Base-by-base conservation (phyloP, 148 eudicot genomes). In the Linanthus parryae region DNA sequence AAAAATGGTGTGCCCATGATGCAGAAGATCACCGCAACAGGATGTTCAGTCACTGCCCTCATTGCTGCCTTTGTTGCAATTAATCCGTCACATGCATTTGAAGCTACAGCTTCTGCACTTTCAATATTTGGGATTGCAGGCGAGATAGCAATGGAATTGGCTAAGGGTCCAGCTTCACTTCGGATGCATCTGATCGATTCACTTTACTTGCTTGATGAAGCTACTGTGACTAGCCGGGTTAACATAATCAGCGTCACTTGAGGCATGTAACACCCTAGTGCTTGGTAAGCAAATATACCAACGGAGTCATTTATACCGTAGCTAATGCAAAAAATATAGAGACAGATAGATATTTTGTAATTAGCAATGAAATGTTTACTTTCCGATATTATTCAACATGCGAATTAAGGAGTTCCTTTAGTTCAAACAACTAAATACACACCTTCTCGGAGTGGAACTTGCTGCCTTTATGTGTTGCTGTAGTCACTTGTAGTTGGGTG, bases 91-190 rank as follows among this genome's bases (percentile, higher is more conserved):
- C 70, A 56, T 44, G 79, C 81, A 16, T 72, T 92, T 48, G 90
- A 87, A 72, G 98, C 98, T 36, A 79, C 94, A 4, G 74, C 73
- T 38, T 60, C 94, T 28, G 96, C 98, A 23, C 37, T 87, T 18
- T 79, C 88, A 19, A 54, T 92, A 14, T 87, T 81, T 64, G 94
- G 96, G 26, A 39, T 87, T 21, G 89, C 95, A 22, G 77, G 81
- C 61, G 96, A 87, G 65, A 54, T 84, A 31, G 96, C 83, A 25
- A 73, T 79, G 83, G 73, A 62, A 24, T 19, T 54, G 37, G 86
- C 87, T 3, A 79, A 71, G 63, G 94, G 98, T 18, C 98, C 96
- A 0, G 98, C 87, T 64, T 87, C 98, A 5, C 50, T 92, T 56
- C 63, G 90, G 31, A 72, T 73, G 70, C 77, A 79, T 70, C 56